These are phyloP conservation scores for Chaetoceros tenuissimus DNA, from an alignment of 108 stramenopile genomes.

Conservation along the genomic window DNA sequence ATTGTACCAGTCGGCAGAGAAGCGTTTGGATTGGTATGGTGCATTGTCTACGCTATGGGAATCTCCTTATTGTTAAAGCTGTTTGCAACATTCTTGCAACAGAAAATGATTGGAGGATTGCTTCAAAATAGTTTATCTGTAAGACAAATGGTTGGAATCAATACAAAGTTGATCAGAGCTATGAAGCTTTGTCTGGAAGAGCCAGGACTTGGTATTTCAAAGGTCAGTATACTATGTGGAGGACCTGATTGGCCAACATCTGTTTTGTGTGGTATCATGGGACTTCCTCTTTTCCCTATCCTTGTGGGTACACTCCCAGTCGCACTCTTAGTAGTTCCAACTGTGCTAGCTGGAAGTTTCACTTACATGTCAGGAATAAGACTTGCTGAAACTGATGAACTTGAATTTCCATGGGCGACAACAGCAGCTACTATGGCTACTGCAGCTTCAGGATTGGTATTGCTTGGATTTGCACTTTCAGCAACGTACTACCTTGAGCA, in stretches of 20 bases:
- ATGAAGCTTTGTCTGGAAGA: constrained; percentile 33
- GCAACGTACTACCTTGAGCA: constrained; percentile 49
- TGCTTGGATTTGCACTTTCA: constrained; percentile 38
- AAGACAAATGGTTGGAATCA: constrained; percentile 43
- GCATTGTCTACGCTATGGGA: constrained; percentile 25
- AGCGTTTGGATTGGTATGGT: constrained; percentile 27
- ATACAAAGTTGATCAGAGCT: constrained; percentile 34
- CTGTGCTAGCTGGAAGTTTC: constrained; percentile 44
- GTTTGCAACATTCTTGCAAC: constrained; percentile 42
- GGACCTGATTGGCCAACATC: constrained; percentile 56
- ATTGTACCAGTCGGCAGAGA: constrained; percentile 30
- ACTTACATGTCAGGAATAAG: constrained; percentile 25
- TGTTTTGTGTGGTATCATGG: constrained; percentile 55
- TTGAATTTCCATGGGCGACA: constrained; percentile 33
- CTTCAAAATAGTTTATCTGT: constrained; percentile 34
- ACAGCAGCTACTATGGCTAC: constrained; percentile 32
- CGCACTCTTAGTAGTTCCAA: constrained; percentile 44
- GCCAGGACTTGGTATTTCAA: constrained; percentile 31
- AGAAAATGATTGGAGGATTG: constrained; percentile 50
- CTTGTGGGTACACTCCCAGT: constrained; percentile 54
- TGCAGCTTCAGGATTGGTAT: constrained; percentile 33
- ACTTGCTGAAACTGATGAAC: constrained; percentile 17
- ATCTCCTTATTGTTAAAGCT: constrained; percentile 42
- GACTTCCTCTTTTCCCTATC: constrained; percentile 38
- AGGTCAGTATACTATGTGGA: constrained; percentile 50